Conservation (phyloP, 495 filamentous ascomycete genomes). For the Xylaria grammica region DNA sequence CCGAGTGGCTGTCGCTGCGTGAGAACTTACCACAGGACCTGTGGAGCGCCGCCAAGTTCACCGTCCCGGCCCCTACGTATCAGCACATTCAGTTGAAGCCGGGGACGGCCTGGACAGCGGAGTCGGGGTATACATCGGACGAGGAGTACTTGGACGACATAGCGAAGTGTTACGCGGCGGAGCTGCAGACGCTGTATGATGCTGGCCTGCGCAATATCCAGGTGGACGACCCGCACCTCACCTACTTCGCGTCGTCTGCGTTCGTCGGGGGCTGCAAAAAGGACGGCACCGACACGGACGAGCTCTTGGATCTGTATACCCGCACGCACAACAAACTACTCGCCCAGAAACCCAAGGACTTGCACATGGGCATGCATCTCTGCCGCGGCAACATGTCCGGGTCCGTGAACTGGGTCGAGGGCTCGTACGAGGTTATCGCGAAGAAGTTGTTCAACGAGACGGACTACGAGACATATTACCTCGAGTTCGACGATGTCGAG, state of each 20-base stretch:
- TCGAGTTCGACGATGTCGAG: conserved; percentile 80
- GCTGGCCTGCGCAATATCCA: conserved; percentile 74
- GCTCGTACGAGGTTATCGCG: conserved; percentile 80
- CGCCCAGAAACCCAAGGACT: conserved; percentile 62
- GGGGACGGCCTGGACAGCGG: conserved; percentile 68
- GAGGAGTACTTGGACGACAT: conserved; percentile 77
- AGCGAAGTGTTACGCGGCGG: conserved; percentile 70
- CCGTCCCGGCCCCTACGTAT: conserved; percentile 70
- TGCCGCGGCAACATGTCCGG: conserved; percentile 83
- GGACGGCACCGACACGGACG: conserved; percentile 63
- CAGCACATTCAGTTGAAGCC: conserved; percentile 75
- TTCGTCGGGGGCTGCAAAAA: conserved; percentile 69
- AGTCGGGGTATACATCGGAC: conserved; percentile 65
- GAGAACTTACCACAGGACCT: conserved; percentile 60
- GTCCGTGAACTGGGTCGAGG: conserved; percentile 76
- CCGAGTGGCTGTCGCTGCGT: conserved; percentile 70
- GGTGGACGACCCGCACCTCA: conserved; percentile 77
- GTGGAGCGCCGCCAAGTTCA: conserved; percentile 71
- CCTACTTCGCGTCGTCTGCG: conserved; percentile 76
- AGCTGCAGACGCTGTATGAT: conserved; percentile 71
- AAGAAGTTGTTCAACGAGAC: conserved; percentile 77
- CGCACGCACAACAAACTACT: conserved; percentile 76
- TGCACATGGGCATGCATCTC: conserved; percentile 76
- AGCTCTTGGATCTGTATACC: conserved; percentile 74
- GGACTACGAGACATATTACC: conserved; percentile 78